These are phyloP conservation scores for Ochromonas danica DNA, from an alignment of 108 stramenopile species.

Conservation along the genomic window DNA sequence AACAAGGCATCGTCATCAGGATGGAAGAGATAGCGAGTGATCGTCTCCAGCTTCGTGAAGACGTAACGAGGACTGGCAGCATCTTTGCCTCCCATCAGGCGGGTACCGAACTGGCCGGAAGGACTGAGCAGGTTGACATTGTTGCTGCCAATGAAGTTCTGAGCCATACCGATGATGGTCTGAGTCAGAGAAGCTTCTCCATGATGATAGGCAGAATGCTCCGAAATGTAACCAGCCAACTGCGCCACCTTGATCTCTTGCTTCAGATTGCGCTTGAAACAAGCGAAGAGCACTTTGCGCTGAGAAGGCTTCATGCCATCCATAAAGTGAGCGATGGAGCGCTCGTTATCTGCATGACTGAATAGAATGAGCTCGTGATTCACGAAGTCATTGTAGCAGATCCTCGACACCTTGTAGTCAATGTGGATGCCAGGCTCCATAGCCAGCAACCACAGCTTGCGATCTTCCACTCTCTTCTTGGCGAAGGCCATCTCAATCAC, in stretches of 20 bases:
- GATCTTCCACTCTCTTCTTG: conserved; percentile 85
- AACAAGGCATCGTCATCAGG: conserved; percentile 94
- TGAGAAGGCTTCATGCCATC: conserved; percentile 99
- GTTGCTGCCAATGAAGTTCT: conserved; percentile 89
- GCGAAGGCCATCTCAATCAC: conserved; percentile 97
- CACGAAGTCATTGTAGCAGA: conserved; percentile 87
- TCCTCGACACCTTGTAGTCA: conserved; percentile 68
- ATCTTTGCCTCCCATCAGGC: conserved; percentile 91
- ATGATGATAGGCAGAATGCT: conserved; percentile 98
- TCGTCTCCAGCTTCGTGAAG: conserved; percentile 88
- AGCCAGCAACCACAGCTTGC: conserved; percentile 82
- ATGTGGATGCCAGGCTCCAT: conserved; percentile 75
- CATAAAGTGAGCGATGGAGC: conserved; percentile 87
- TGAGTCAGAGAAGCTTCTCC: conserved; percentile 89
- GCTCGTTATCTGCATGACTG: conserved; percentile 83
- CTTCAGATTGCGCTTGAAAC: conserved; percentile 94
- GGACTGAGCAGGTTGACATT: conserved; percentile 93
- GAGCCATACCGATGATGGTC: conserved; percentile 96
- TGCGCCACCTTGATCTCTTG: conserved; percentile 91
- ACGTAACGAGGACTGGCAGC: conserved; percentile 95
- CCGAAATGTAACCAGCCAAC: conserved; percentile 78
- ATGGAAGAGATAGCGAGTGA: conserved; percentile 90
- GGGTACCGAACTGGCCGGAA: conserved; percentile 95
- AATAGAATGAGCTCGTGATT: conserved; percentile 96
- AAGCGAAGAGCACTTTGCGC: conserved; percentile 94